Conservation (phyloP, 768 basidiomycete species). For the Lepiota subincarnata region DNA sequence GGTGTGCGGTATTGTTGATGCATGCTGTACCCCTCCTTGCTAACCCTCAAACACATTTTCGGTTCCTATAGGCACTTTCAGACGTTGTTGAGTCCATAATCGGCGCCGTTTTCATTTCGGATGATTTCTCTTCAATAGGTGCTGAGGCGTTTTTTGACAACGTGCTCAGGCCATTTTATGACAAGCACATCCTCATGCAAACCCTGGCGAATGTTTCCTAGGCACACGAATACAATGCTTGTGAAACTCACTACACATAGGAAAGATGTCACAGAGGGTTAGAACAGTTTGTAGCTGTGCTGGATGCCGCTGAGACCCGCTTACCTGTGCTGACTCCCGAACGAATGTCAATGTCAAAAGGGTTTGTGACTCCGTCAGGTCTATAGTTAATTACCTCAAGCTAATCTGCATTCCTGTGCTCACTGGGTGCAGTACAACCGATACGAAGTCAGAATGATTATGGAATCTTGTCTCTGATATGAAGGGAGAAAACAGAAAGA, state of each 20-base stretch:
- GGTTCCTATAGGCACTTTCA: constrained; percentile 55
- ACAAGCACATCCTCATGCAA: constrained; percentile 75
- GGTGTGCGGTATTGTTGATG: constrained; percentile 32
- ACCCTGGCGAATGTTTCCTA: constrained; percentile 71
- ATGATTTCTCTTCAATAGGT: constrained; percentile 60
- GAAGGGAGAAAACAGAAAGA: neutral
- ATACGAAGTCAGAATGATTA: neutral
- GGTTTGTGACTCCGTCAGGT: too few species aligned
- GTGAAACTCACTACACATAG: constrained; percentile 40
- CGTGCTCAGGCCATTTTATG: constrained; percentile 73
- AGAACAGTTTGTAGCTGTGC: constrained; percentile 37
- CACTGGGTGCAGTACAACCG: neutral
- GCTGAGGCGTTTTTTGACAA: constrained; percentile 62
- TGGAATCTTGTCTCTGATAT: neutral
- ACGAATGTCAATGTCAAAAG: too few species aligned
- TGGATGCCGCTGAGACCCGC: neutral
- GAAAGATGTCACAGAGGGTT: constrained; percentile 37
- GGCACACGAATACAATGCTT: constrained; percentile 64
- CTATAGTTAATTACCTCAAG: too few species aligned
- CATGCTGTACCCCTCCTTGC: neutral
- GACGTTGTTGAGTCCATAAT: constrained; percentile 79
- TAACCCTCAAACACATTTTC: neutral
- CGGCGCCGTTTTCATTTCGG: constrained; percentile 77
- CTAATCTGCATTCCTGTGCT: neutral
- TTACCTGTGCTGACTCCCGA: too few species aligned